Conservation (phyloP, 1,284 basidiomycete genomes). For the Wallemia hederae region DNA sequence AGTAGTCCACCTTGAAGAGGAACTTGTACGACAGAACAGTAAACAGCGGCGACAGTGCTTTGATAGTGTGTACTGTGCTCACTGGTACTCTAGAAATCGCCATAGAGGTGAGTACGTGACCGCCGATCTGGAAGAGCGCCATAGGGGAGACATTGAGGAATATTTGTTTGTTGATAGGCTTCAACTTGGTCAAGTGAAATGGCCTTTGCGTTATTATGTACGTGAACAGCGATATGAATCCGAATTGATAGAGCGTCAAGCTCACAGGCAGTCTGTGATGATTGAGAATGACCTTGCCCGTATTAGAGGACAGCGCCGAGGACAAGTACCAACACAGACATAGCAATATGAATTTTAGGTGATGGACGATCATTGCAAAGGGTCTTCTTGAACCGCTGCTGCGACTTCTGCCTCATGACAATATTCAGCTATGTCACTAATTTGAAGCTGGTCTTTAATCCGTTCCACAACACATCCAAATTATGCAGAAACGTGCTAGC, state of each 20-base stretch:
- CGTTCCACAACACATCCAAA: neutral
- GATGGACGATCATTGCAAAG: neutral
- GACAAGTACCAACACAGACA: conserved; percentile 14
- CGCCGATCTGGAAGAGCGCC: conserved; percentile 73
- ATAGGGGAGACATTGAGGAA: conserved; percentile 57
- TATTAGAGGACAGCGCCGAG: conserved; percentile 64
- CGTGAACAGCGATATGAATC: conserved; percentile 66
- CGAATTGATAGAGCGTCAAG: conserved; percentile 91
- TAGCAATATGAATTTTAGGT: conserved; percentile 7
- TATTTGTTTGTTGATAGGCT: conserved; percentile 39
- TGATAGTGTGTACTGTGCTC: conserved; percentile 94
- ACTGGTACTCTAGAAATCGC: conserved; percentile 88
- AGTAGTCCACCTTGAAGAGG: conserved; percentile 77
- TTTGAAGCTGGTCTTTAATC: neutral
- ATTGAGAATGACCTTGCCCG: conserved; percentile 59
- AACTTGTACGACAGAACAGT: conserved; percentile 82
- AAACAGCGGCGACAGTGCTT: conserved; percentile 87
- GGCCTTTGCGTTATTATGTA: conserved; percentile 43
- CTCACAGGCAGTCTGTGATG: conserved; percentile 65
- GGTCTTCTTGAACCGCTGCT: neutral
- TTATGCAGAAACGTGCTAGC: neutral
- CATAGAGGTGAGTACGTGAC: conserved; percentile 86
- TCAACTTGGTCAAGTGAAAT: conserved; percentile 34
- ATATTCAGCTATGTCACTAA: neutral
- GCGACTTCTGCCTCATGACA: neutral